These are phyloP conservation scores for Alectoria sarmentosa DNA, from an alignment of 495 filamentous ascomycete genomes.

Conservation along the genomic window DNA sequence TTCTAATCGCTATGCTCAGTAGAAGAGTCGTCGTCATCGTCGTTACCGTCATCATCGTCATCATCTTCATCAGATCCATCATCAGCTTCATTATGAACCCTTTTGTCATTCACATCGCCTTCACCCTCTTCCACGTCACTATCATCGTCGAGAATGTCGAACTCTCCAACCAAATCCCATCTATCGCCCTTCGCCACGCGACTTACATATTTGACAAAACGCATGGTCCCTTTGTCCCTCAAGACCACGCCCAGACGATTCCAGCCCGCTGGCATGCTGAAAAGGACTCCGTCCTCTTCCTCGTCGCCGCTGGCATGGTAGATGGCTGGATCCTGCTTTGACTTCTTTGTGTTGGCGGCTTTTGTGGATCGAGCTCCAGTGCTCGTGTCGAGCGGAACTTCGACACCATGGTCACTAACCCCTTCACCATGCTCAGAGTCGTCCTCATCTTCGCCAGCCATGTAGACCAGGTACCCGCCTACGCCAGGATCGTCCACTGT, in stretches of 20 bases:
- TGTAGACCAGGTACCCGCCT: constrained; percentile 87
- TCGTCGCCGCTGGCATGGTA: constrained; percentile 63
- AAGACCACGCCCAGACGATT: constrained; percentile 85
- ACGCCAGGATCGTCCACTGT: constrained; percentile 47
- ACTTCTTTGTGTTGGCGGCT: constrained; percentile 26
- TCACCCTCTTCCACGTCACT: constrained; percentile 34
- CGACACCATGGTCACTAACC: constrained; percentile 21
- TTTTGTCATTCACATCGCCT: constrained; percentile 21
- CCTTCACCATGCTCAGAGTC: constrained; percentile 33
- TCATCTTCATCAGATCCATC: neutral
- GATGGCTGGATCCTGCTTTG: constrained; percentile 64
- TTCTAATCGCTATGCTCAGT: constrained; percentile 2
- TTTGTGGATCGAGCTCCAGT: constrained; percentile 22
- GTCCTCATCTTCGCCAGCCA: constrained; percentile 70
- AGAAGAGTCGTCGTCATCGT: neutral
- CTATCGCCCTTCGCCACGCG: constrained; percentile 73
- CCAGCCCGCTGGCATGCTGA: constrained; percentile 82
- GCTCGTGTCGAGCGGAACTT: constrained; percentile 21
- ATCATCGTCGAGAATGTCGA: constrained; percentile 41
- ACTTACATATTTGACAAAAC: constrained; percentile 96
- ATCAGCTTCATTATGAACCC: constrained; percentile 10
- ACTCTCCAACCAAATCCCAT: constrained; percentile 78
- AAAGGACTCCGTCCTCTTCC: constrained; percentile 89
- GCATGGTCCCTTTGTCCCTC: constrained; percentile 74
- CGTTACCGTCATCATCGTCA: neutral